Conservation (phyloP, 2,329 filamentous ascomycete genomes). For the Trichoderma arundinaceum region DNA sequence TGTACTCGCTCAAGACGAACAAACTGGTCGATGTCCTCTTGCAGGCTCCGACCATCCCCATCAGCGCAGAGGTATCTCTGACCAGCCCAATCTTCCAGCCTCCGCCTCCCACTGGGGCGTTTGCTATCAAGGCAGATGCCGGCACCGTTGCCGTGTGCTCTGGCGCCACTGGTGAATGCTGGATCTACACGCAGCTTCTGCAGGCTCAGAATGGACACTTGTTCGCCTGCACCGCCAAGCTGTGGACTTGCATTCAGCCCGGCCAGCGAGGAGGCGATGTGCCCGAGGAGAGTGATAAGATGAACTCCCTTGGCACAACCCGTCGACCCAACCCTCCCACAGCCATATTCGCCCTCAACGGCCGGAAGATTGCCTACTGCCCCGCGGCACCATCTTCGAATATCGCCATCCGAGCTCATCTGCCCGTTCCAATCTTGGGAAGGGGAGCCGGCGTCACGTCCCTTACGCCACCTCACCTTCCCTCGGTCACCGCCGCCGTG, state of each 20-base stretch:
- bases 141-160: constrained; percentile 77
- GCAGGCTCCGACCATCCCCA: constrained; percentile 66
- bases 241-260: constrained; percentile 87
- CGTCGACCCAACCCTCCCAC: constrained; percentile 57
- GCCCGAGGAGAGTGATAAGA: constrained; percentile 53
- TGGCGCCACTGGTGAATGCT: constrained; percentile 84
- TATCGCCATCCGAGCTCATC: constrained; percentile 70
- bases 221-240: constrained; percentile 78
- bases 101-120: constrained; percentile 72
- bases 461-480: constrained; percentile 31
- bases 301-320: constrained; percentile 45
- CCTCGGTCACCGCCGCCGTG: constrained; percentile 65
- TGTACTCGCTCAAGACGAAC: constrained; percentile 83
- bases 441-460: constrained; percentile 55
- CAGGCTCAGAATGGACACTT: constrained; percentile 50
- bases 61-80: constrained; percentile 60
- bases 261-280: constrained; percentile 53
- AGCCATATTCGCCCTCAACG: constrained; percentile 71
- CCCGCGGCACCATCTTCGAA: constrained; percentile 74
- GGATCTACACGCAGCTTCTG: constrained; percentile 67
- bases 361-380: constrained; percentile 79
- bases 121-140: constrained; percentile 74
- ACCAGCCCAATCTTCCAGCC: constrained; percentile 69
- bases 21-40: constrained; percentile 75
- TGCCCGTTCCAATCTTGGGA: constrained; percentile 61